Evolutionary conservation across 2,329 filamentous ascomycete genomes (phyloP).

Genomic region (Plenodomus lindquistii): DNA sequence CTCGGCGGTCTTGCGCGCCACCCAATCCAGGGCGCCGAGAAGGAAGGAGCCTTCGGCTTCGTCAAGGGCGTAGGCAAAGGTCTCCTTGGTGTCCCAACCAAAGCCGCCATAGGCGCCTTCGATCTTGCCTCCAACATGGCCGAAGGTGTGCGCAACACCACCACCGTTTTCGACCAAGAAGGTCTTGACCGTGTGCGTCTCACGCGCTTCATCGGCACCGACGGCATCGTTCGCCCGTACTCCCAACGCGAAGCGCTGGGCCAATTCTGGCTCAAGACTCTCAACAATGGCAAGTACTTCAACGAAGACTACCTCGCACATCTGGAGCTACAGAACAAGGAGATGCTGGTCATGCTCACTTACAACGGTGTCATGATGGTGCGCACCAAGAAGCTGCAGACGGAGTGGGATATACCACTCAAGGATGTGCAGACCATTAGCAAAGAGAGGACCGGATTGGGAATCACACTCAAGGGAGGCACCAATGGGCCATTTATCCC

Average conservation of each 20-base stretch:
- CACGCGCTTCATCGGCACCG: slow-evolving; percentile 85
- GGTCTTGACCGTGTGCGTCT: slow-evolving; percentile 94
- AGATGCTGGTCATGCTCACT: slow-evolving; percentile 73
- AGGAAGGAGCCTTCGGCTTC: slow-evolving; percentile 90
- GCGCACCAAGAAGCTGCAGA: slow-evolving; percentile 79
- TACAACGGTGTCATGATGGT: slow-evolving; percentile 82
- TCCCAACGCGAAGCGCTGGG: slow-evolving; percentile 92
- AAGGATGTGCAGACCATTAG: slow-evolving; percentile 97
- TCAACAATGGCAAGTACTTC: slow-evolving; percentile 97
- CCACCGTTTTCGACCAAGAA: slow-evolving; percentile 93
- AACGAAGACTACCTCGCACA: slow-evolving; percentile 97
- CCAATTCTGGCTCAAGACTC: slow-evolving; percentile 98
- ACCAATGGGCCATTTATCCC: slow-evolving; percentile 95
- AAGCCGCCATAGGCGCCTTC: slow-evolving; percentile 94
- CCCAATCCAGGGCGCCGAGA: slow-evolving; percentile 92
- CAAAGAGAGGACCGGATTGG: slow-evolving; percentile 94
- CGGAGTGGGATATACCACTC: slow-evolving; percentile 94
- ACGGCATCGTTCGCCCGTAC: slow-evolving; percentile 94
- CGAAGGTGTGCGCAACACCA: slow-evolving; percentile 97
- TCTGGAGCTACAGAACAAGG: slow-evolving; percentile 84
- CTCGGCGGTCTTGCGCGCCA: slow-evolving; percentile 92
- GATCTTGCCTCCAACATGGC: slow-evolving; percentile 96
- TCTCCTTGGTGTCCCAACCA: slow-evolving; percentile 89
- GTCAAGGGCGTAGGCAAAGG: slow-evolving; percentile 98
- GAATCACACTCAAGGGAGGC: slow-evolving; percentile 83